phyloP scores from a whole-genome alignment of 768 basidiomycete genomes.

The Leccinum subtestaceum region DNA sequence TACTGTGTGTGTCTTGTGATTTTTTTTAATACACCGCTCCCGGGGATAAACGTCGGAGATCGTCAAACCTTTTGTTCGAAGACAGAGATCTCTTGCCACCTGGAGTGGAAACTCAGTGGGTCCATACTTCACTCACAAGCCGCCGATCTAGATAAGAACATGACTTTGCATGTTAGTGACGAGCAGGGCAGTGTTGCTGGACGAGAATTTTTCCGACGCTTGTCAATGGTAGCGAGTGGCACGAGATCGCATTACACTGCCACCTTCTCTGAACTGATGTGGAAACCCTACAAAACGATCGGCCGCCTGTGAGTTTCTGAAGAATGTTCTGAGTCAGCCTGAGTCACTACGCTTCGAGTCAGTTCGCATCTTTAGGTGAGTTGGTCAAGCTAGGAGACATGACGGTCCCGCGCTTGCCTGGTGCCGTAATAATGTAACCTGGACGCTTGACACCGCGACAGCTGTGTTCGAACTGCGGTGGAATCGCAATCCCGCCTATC shows the following conservation, averaged over 20 bases:
- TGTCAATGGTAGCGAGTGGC: neutral
- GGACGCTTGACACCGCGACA: conserved; percentile 20
- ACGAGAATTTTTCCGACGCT: neutral
- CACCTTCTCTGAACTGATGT: neutral
- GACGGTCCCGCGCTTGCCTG: conserved; percentile 6
- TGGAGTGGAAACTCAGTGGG: too few relatives aligned
- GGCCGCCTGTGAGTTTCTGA: neutral
- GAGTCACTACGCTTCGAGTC: neutral
- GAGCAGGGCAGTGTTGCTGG: conserved; percentile 5
- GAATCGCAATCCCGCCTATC: neutral
- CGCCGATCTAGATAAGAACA: neutral
- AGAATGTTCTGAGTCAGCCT: neutral
- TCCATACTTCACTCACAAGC: too few relatives aligned
- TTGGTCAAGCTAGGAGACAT: neutral
- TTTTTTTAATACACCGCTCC: neutral
- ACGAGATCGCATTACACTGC: conserved; percentile 4
- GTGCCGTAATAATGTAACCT: conserved; percentile 1
- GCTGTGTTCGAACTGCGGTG: conserved; percentile 2
- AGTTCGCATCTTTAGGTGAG: neutral
- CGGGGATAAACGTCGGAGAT: neutral
- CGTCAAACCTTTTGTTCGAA: neutral
- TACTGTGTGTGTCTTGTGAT: neutral
- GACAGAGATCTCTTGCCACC: neutral
- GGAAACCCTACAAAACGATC: neutral
- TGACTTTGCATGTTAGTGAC: neutral